phyloP scores from a whole-genome alignment of 2,329 filamentous ascomycete species.

The Ophiostoma sp. region DNA sequence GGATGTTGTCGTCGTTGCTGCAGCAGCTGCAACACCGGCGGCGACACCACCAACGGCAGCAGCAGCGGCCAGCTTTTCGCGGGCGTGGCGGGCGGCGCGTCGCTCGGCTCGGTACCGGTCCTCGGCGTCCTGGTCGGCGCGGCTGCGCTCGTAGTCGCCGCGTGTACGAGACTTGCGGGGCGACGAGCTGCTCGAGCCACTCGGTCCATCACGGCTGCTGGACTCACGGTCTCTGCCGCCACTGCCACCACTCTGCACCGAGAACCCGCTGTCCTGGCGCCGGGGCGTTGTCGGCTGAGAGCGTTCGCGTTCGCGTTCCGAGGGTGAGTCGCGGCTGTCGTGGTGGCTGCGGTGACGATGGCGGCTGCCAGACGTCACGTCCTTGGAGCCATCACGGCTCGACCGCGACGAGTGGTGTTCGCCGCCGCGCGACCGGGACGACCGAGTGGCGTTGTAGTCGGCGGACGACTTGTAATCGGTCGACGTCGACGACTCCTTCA shows the following conservation, averaged over 20 bases:
- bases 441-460: constrained; percentile 35
- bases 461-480: constrained; percentile 4
- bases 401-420: constrained; percentile 43
- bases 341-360: constrained; percentile 33
- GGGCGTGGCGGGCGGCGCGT: constrained; percentile 40
- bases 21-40: constrained; percentile 35
- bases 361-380: constrained; percentile 29
- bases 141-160: constrained; percentile 6
- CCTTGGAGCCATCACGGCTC: constrained; percentile 38
- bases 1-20: constrained; percentile 23
- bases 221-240: background rate
- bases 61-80: constrained; percentile 29
- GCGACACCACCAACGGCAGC: constrained; percentile 26
- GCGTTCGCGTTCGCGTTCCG: constrained; percentile 38
- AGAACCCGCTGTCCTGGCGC: constrained; percentile 49
- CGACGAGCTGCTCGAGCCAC: constrained; percentile 28
- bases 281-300: constrained; percentile 43
- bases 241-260: constrained; percentile 24
- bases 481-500: constrained; percentile 38
- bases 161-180: constrained; percentile 27
- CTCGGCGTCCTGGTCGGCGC: constrained; percentile 35
- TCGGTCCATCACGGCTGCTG: background rate
- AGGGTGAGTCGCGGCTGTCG: constrained; percentile 32
- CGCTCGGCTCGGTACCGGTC: constrained; percentile 53
- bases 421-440: constrained; percentile 42